Base-by-base conservation (phyloP, 495 filamentous ascomycete genomes). In the Chaetomium cochliodes region DNA sequence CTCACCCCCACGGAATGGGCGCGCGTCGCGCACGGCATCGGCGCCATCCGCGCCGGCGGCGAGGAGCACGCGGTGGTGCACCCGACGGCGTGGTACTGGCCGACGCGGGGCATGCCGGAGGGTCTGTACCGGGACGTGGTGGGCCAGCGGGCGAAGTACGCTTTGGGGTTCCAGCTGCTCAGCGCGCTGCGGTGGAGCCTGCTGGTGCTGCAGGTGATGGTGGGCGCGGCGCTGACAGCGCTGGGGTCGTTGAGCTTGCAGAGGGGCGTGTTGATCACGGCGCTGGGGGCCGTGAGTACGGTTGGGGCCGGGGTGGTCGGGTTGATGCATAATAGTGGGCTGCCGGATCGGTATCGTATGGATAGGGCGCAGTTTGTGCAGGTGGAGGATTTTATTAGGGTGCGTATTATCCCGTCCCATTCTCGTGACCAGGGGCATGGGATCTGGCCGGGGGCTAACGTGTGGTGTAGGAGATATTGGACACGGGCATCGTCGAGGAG, bases 311-410 rank as follows among this genome's bases (percentile, higher is more conserved):
- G 82, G 8, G 60, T 84, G 11, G 70, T 84, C 2, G 82, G 78
- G 13, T 64, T 84, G 41, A 59, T 84, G 65, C 79, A 82, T 69
- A 82, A 82, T 63, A 82, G 80, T 62, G 82, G 82, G 0, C 68
- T 84, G 11, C 82, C 82, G 12, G 76, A 81, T 60, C 71, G 82
- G 5, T 79, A 81, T 44, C 75, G 80, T 16, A 73, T 76, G 53
- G 74, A 83, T 67, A 72, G 74, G 58, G 71, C 74, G 37, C 79
- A 83, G 66, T 79, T 82, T 62, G 62, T 60, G 37, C 78, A 78
- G 47, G 70, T 81, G 25, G 76, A 80, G 65, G 80, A 82, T 55
- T 76, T 73, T 61, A 69, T 84, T 55, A 78, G 78, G 70, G 74
- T 75, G 39, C 1, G 65, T 42, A 20, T n/a, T n/a, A n/a, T n/a